Percentiles rank a stretch among this genome's conserved stretches.
phyloP scores from a whole-genome alignment of 2,329 filamentous ascomycete species.

The Drechslerella stenobrocha region DNA sequence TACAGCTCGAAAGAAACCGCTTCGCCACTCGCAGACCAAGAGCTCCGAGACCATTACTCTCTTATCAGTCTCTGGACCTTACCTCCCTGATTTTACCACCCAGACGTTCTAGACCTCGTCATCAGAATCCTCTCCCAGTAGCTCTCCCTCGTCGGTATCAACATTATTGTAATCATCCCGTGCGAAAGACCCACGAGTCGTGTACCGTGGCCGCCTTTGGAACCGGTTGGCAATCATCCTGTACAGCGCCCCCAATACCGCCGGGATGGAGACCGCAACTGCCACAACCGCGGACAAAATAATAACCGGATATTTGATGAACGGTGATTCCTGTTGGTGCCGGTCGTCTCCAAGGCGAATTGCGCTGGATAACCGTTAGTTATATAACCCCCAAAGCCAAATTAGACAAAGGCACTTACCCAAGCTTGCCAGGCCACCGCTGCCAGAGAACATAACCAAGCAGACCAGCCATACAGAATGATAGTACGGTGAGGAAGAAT shows the following conservation, averaged over 20 bases:
- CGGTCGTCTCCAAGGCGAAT: constrained; percentile 77
- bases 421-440: constrained; percentile 87
- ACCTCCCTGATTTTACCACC: constrained; percentile 7
- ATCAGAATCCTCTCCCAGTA: constrained; percentile 90
- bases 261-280: constrained; percentile 66
- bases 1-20: constrained; percentile 33
- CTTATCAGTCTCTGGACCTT: background rate
- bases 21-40: constrained; percentile 12
- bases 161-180: constrained; percentile 85
- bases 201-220: constrained; percentile 71
- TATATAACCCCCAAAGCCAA: background rate
- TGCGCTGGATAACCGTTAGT: constrained; percentile 48
- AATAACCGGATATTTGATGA: constrained; percentile 81
- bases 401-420: constrained; percentile 58
- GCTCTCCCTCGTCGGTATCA: constrained; percentile 90
- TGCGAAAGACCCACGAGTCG: constrained; percentile 85
- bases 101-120: constrained; percentile 68
- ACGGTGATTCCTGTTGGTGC: constrained; percentile 64
- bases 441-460: constrained; percentile 83
- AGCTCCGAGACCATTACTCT: background rate
- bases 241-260: constrained; percentile 68
- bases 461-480: constrained; percentile 70
- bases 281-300: constrained; percentile 68
- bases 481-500: constrained; percentile 81
- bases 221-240: constrained; percentile 68